Percentiles rank a stretch among this genome's conserved stretches.
These are phyloP conservation scores for Sarcodon aspratus DNA, from an alignment of 768 basidiomycete genomes.

Conservation along the genomic window DNA sequence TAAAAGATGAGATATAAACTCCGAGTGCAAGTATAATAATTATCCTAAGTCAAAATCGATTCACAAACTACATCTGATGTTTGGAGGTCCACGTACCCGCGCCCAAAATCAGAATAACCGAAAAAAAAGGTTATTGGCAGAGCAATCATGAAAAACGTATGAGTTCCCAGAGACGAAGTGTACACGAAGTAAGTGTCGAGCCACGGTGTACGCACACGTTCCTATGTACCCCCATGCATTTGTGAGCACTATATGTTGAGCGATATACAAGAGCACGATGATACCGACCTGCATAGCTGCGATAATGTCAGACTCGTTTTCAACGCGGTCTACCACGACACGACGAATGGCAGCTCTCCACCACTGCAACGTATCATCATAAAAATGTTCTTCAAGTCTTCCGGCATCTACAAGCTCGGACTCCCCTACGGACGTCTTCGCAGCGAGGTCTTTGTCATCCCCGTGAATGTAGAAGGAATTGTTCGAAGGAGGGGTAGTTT, in stretches of 20 bases:
- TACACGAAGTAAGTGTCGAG: constrained; percentile 80
- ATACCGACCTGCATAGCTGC: constrained; percentile 53
- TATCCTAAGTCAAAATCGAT: constrained; percentile 31
- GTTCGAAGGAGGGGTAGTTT: too few relatives aligned
- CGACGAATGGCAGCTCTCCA: constrained; percentile 58
- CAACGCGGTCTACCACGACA: constrained; percentile 38
- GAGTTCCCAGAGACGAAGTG: constrained; percentile 69
- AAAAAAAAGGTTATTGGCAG: constrained; percentile 87
- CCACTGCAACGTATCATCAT: constrained; percentile 46
- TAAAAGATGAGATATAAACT: constrained; percentile 77
- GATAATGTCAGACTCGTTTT: constrained; percentile 47
- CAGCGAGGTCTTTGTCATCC: too few relatives aligned
- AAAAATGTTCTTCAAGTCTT: constrained; percentile 35
- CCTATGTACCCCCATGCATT: constrained; percentile 17
- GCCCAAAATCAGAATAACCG: constrained; percentile 57
- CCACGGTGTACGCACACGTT: constrained; percentile 47
- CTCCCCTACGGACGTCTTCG: constrained; percentile 2
- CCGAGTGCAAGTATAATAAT: constrained; percentile 64
- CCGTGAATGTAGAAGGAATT: too few relatives aligned
- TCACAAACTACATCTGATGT: not conserved
- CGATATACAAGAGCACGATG: not conserved
- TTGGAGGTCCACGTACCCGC: constrained; percentile 42
- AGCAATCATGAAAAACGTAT: constrained; percentile 89
- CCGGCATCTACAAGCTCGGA: constrained; percentile 12
- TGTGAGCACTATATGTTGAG: too few relatives aligned